Conservation (phyloP, 2,329 filamentous ascomycete genomes). For the Monilinia fructigena region DNA sequence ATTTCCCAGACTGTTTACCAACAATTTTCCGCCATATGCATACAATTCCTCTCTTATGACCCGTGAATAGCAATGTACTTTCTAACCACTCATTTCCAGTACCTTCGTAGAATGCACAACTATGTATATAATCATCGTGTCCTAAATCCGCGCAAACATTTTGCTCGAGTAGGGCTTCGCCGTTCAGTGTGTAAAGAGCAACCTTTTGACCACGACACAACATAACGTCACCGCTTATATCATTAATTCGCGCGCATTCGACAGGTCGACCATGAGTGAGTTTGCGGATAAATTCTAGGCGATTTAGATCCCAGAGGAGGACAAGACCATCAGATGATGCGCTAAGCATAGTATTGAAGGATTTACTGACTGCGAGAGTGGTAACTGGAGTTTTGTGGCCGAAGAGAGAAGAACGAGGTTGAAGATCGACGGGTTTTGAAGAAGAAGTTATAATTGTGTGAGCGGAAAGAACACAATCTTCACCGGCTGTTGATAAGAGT, state of each 20-base stretch:
- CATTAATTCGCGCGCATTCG: constrained; percentile 83
- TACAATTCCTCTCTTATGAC: constrained; percentile 78
- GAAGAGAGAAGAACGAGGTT: constrained; percentile 78
- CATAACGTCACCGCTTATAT: constrained; percentile 85
- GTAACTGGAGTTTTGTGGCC: constrained; percentile 85
- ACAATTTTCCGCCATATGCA: constrained; percentile 69
- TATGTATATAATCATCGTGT: constrained; percentile 72
- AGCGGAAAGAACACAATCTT: constrained; percentile 86
- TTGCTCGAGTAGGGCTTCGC: constrained; percentile 76
- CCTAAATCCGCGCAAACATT: constrained; percentile 62
- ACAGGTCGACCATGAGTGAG: constrained; percentile 58
- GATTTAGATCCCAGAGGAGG: constrained; percentile 92
- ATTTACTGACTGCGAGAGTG: constrained; percentile 78
- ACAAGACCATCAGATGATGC: constrained; percentile 78
- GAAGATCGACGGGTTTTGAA: constrained; percentile 72
- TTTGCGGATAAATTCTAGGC: constrained; percentile 79
- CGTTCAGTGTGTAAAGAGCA: constrained; percentile 83
- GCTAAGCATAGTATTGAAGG: constrained; percentile 84
- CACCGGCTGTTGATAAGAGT: constrained; percentile 91
- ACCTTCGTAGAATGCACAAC: constrained; percentile 91
- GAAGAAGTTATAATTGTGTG: constrained; percentile 67
- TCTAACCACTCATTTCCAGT: constrained; percentile 91
- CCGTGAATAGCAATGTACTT: constrained; percentile 82
- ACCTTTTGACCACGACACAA: constrained; percentile 76
- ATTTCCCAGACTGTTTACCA: constrained; percentile 54